Conservation (phyloP, 2,329 filamentous ascomycete genomes). For the Emergomyces pasteurianus region DNA sequence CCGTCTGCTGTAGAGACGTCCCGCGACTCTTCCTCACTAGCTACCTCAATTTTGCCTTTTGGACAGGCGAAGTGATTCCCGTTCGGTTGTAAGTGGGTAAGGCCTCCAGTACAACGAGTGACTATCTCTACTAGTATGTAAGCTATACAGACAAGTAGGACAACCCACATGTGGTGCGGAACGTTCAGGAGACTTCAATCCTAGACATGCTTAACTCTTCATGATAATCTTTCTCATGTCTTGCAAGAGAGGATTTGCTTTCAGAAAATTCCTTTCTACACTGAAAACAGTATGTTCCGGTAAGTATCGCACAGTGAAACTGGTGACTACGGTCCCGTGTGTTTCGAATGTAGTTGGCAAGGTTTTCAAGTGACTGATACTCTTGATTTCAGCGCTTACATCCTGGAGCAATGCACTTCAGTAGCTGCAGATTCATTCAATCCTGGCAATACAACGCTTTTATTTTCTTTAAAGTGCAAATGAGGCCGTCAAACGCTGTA, state of each 20-base stretch:
- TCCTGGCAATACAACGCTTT: constrained; percentile 1
- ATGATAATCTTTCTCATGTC: constrained; percentile 1
- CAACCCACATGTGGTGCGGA: constrained; percentile 3
- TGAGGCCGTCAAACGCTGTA: neutral
- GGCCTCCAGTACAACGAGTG: neutral
- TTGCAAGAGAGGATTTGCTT: neutral
- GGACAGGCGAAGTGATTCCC: neutral
- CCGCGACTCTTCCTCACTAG: neutral
- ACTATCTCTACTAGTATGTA: constrained; percentile 4
- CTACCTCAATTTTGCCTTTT: neutral
- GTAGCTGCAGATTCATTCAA: neutral
- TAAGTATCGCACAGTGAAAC: constrained; percentile 3
- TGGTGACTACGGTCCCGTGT: constrained; percentile 2
- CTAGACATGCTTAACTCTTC: neutral
- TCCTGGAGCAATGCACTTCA: constrained; percentile 2
- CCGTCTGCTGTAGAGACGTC: neutral
- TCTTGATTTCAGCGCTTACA: neutral
- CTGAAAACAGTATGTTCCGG: constrained; percentile 1
- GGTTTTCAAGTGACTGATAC: constrained; percentile 2
- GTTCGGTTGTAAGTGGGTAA: neutral
- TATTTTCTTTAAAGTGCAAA: constrained; percentile 5
- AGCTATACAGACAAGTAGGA: constrained; percentile 1
- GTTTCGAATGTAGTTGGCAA: constrained; percentile 1
- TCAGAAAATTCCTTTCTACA: constrained; percentile 1
- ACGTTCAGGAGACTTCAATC: neutral